Base-by-base conservation (phyloP, 257 asterid genomes). In the Apocynum venetum region DNA sequence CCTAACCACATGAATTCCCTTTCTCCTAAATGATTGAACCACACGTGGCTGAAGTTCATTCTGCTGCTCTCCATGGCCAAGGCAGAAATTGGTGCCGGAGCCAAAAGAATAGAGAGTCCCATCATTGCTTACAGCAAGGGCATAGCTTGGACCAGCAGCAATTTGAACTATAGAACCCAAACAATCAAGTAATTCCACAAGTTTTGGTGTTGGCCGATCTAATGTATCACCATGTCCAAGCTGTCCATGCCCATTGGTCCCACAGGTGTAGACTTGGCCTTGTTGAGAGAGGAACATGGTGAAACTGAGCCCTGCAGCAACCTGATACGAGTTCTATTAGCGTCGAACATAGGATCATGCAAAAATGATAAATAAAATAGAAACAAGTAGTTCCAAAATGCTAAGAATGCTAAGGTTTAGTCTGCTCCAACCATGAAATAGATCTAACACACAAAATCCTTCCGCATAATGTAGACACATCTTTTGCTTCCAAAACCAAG, bases 21-120 rank as follows among this genome's bases (percentile, higher is more conserved):
- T 88, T 88, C 93, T 87, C 87, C 82, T 86, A 72, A 92, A 89
- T 17, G 84, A 82, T 74, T 81, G 87, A 70, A 92, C 81, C 48
- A 83, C 89, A 47, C 91, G 91, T 57, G 97, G 97, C 77, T 61
- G 89, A 67, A 85, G 89, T 80, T 87, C 97, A 75, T 89, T 86
- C 69, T 89, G 92, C 83, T 88, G 97, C 82, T 92, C 97, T 47
- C 97, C 97, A 66, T 89, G 97, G 72, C 97, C 97, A 75, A 92
- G 92, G 83, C 97, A 91, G 82, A 91, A 91, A 86, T 91, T 92
- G 72, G 88, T 83, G 67, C 97, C 97, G 9, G 92, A 88, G 47
- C 97, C 97, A 57, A 92, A 92, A 55, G 97, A 91, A 83, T 82
- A 88, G 53, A 91, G 90, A 0, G 91, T 89, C 68, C 97, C 97